phyloP scores from a whole-genome alignment of 345 rosid genomes.

The Brassica carinata region DNA sequence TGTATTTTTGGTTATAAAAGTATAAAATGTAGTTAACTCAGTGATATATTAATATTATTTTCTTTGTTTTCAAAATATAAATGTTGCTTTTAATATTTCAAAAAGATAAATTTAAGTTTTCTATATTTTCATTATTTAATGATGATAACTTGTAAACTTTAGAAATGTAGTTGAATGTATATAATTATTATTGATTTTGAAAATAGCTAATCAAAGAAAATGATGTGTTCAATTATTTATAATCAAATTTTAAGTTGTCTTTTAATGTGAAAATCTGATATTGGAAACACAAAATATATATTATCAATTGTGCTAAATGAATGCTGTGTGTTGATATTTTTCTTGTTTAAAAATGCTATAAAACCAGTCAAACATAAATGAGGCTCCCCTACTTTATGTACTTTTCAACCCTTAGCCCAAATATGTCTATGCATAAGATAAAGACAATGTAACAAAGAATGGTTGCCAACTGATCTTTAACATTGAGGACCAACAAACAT shows the following conservation, averaged over 20 bases:
- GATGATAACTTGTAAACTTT: neutral
- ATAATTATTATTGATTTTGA: neutral
- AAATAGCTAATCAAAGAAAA: neutral
- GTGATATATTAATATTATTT: neutral
- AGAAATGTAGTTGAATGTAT: neutral
- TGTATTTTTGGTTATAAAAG: neutral
- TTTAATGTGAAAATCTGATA: neutral
- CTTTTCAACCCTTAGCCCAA: neutral
- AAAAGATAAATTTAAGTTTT: neutral
- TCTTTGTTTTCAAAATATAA: neutral
- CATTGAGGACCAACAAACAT: constrained; percentile 24
- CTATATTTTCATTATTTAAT: no score
- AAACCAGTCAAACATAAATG: neutral
- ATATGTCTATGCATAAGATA: constrained; percentile 18
- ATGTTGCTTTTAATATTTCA: neutral
- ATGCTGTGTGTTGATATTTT: no score
- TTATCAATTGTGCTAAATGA: neutral
- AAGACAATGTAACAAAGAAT: constrained; percentile 30
- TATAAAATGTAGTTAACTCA: neutral
- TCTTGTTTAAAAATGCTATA: no score
- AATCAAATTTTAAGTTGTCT: neutral
- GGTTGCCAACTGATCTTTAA: constrained; percentile 24
- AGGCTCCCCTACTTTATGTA: neutral
- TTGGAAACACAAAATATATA: neutral
- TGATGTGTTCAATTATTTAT: neutral